These are phyloP conservation scores for Pseudogymnoascus sp. DNA, from an alignment of 2,329 filamentous ascomycete species.

Conservation along the genomic window DNA sequence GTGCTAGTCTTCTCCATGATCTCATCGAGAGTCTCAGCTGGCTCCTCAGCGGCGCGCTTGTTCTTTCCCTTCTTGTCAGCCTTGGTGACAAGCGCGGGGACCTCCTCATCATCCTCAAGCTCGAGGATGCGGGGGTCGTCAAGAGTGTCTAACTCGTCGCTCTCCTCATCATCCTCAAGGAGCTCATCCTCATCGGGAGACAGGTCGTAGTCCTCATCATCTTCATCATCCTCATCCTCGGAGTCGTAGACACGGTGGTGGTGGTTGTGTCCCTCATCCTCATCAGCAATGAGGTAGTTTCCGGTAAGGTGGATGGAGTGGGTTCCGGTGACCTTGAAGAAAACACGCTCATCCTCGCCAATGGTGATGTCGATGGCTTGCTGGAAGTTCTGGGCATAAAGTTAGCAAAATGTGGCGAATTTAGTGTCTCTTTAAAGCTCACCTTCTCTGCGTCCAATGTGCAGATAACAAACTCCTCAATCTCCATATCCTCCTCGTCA, in stretches of 20 bases:
- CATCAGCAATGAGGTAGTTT: slow-evolving; percentile 76
- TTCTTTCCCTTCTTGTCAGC: slow-evolving; percentile 65
- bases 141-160: slow-evolving; percentile 70
- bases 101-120: slow-evolving; percentile 72
- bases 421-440: slow-evolving; percentile 31
- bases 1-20: slow-evolving; percentile 69
- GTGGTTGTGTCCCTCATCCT: slow-evolving; percentile 43
- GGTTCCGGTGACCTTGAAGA: slow-evolving; percentile 84
- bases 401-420: background rate
- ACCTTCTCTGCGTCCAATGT: slow-evolving; percentile 91
- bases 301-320: slow-evolving; percentile 89
- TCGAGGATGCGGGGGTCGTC: slow-evolving; percentile 77
- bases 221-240: slow-evolving; percentile 52
- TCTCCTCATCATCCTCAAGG: slow-evolving; percentile 50
- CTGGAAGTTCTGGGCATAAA: slow-evolving; percentile 68
- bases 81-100: slow-evolving; percentile 47
- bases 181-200: slow-evolving; percentile 74
- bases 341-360: slow-evolving; percentile 78
- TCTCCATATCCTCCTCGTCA: slow-evolving; percentile 54
- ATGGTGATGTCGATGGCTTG: slow-evolving; percentile 92
- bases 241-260: slow-evolving; percentile 55
- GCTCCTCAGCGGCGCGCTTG: slow-evolving; percentile 78
- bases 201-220: slow-evolving; percentile 72
- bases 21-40: slow-evolving; percentile 64
- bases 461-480: slow-evolving; percentile 91